Conservation (phyloP, 2,329 filamentous ascomycete species). For the Tricladium varicosporioides region DNA sequence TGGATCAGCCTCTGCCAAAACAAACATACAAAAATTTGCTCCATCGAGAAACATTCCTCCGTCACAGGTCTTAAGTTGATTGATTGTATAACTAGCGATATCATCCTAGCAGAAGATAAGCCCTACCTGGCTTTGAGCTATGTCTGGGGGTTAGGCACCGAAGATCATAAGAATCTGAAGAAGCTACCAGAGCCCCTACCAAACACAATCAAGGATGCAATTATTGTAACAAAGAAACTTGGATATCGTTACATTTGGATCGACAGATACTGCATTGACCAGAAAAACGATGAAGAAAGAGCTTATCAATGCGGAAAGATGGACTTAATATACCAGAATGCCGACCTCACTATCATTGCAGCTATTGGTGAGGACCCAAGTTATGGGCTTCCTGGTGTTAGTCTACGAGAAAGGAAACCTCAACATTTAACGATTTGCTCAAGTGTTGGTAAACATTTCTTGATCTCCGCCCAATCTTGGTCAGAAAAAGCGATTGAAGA, state of each 20-base stretch:
- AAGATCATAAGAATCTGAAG: background rate
- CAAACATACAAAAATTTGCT: no score
- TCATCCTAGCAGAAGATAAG: background rate
- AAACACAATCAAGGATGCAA: conserved; percentile 3
- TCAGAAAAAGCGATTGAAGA: conserved; percentile 2
- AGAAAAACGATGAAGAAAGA: conserved; percentile 15
- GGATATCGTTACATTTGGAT: conserved; percentile 30
- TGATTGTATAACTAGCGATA: background rate
- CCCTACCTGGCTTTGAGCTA: conserved; percentile 31
- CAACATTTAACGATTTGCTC: conserved; percentile 6
- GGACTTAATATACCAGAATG: conserved; percentile 26
- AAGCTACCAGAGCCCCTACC: background rate
- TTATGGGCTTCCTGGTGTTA: conserved; percentile 26
- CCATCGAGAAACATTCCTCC: no score
- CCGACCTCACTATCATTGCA: conserved; percentile 24
- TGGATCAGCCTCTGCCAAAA: no score
- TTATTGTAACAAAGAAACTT: background rate
- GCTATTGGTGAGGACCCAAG: conserved; percentile 16
- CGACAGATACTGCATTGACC: conserved; percentile 33
- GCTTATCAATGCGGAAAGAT: conserved; percentile 17
- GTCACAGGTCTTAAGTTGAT: background rate
- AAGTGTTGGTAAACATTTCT: conserved; percentile 11
- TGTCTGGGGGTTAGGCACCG: conserved; percentile 1
- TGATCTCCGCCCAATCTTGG: conserved; percentile 6
- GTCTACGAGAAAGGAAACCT: conserved; percentile 5